Evolutionary conservation across 2,329 filamentous ascomycete species (phyloP), one percentile per base, ranked within the genome.

Genomic region (Ceratocystis alfenasii): DNA sequence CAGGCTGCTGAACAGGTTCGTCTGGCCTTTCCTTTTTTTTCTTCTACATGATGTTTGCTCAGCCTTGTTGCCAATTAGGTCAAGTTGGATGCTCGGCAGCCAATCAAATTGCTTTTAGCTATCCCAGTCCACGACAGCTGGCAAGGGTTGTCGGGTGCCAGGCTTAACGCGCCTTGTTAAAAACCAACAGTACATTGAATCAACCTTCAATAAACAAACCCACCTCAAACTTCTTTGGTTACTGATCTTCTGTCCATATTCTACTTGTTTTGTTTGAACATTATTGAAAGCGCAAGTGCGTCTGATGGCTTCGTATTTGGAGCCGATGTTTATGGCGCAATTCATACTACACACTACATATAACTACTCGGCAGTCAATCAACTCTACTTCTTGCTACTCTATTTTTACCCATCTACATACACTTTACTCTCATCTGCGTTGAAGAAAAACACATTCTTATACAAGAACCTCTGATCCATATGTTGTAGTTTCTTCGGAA

Each of bases 381-480:
- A 22, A 15, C n/a, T 10, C 53, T 44, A n/a, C 25, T 30, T n/a
- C 20, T 17, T 15, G 28, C 45, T 44, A 12, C 20, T 10, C 20
- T 12, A 6, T 30, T 25, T 33, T 20, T 10, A 22, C 25, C 59
- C 22, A 45, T 17, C 17, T 12, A 3, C 10, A 20, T 12, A 5
- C 22, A 7, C n/a, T 17, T 20, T 7, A 10, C 55, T 59, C 55
- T 59, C 55, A 7, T 59, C 67, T 68, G 67, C 67, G 62, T 64
- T 68, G 67, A 68, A 44, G 67, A 68, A 20, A 68, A 64, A 59
- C 28, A 12, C 25, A 41, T 45, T 64, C 57, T 64, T 63, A 65
- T 62, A 66, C 66, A 66, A 68, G 64, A 66, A 68, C 64, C 22
- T 44, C 33, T 59, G 36, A 64, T 25, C 36, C 28, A n/a, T 25